phyloP scores from a whole-genome alignment of 805 yeast species.

The Hanseniaspora singularis region DNA sequence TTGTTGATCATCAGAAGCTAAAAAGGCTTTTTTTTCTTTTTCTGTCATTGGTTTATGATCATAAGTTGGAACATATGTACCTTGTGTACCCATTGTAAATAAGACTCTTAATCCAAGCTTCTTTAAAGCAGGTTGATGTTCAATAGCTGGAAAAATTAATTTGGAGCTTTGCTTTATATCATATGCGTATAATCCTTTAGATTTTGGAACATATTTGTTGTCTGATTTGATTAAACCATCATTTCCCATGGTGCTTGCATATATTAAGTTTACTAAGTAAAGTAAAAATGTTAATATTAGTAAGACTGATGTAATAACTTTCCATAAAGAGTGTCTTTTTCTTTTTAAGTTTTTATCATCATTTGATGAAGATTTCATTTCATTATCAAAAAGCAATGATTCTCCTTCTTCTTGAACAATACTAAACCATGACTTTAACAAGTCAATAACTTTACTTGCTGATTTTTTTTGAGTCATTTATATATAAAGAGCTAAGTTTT shows the following conservation, averaged over 20 bases:
- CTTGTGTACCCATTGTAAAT: constrained; percentile 38
- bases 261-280: not conserved
- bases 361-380: constrained; percentile 7
- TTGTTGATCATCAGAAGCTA: constrained; percentile 18
- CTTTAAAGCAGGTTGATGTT: constrained; percentile 50
- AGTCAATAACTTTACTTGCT: not conserved
- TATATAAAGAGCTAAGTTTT: too few relatives aligned
- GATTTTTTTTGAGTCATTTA: too few relatives aligned
- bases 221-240: not conserved
- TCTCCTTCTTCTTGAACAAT: constrained; percentile 8
- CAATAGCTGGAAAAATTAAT: constrained; percentile 63
- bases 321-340: constrained; percentile 6
- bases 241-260: not conserved
- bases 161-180: constrained; percentile 40
- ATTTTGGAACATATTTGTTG: constrained; percentile 21
- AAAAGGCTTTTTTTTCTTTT: constrained; percentile 25
- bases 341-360: not conserved
- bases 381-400: constrained; percentile 7
- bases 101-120: constrained; percentile 44
- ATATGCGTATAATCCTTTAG: constrained; percentile 36
- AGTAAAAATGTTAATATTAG: not conserved
- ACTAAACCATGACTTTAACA: constrained; percentile 3
- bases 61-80: constrained; percentile 29
- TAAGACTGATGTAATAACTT: not conserved
- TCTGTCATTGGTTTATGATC: constrained; percentile 35